Conservation (phyloP, 495 filamentous ascomycete genomes). For the Trypethelium eluteriae region DNA sequence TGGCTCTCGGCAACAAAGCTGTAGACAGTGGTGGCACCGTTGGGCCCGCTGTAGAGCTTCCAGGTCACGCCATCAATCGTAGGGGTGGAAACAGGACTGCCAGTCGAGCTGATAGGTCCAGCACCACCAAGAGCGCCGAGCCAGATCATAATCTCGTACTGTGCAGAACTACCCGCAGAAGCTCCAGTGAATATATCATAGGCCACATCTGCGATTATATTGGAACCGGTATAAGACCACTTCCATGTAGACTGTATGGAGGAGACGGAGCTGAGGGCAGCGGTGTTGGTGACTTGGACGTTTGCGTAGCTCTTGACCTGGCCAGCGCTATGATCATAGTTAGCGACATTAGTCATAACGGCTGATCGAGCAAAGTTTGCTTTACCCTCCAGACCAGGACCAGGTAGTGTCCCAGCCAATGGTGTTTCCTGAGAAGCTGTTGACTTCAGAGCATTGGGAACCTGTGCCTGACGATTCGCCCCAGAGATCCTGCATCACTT, state of each 20-base stretch:
- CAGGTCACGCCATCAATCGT: slow-evolving; percentile 27
- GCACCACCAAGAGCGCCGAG: slow-evolving; percentile 54
- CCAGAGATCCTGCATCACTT: slow-evolving; percentile 16
- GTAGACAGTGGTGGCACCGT: slow-evolving; percentile 21
- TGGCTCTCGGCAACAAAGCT: slow-evolving; percentile 39
- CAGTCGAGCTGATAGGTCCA: slow-evolving; percentile 54
- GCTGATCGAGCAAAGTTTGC: slow-evolving; percentile 16
- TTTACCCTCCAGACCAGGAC: slow-evolving; percentile 47
- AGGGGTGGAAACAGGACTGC: slow-evolving; percentile 46
- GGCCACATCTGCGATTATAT: slow-evolving; percentile 53
- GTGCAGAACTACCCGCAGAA: slow-evolving; percentile 38
- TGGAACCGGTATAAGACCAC: slow-evolving; percentile 51
- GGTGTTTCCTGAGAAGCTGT: slow-evolving; percentile 39
- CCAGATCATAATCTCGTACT: slow-evolving; percentile 71
- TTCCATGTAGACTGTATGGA: slow-evolving; percentile 47
- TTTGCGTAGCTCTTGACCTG: slow-evolving; percentile 57
- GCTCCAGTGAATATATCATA: slow-evolving; percentile 58
- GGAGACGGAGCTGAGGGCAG: slow-evolving; percentile 42
- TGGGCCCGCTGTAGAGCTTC: slow-evolving; percentile 25
- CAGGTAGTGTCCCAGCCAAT: slow-evolving; percentile 53
- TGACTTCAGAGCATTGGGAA: slow-evolving; percentile 50
- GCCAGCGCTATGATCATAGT: not conserved
- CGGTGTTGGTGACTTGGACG: slow-evolving; percentile 40
- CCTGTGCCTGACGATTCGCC: slow-evolving; percentile 35
- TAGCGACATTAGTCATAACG: not conserved